Evolutionary conservation across 805 yeast species (phyloP), one percentile per base, ranked within the genome.

Genomic region (Clavispora vitiphila): DNA sequence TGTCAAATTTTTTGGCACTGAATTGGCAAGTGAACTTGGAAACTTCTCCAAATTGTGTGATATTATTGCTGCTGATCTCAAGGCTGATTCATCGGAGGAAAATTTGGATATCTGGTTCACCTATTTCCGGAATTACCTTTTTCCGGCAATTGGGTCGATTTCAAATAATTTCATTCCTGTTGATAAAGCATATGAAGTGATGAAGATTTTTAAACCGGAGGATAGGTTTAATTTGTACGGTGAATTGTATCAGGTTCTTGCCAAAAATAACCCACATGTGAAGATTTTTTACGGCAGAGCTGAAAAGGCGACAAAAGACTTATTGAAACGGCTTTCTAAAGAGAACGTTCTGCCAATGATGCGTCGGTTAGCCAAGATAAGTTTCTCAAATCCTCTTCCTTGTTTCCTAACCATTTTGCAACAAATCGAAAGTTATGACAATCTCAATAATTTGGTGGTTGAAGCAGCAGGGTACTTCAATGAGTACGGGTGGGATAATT

Each of bases 341-440:
- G 90, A 86, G 47, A 89, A 86, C 46, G 81, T 85, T 1, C 69
- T 74, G 20, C 76, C 78, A 18, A 82, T 86, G 76, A 83, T 83
- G 77, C 72, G 89, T 46, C 71, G 78, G 35, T 65, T 91, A 19
- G 83, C 95, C 0, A 80, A 81, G 49, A 70, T 87, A 10, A 76
- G 89, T 16, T 81, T 78, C 44, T 64, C 84, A 1, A 87, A 87
- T 57, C 97, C 98, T 2, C 57, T 89, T 15, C 83, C 95, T 2
- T 78, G 89, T 11, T 76, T 90, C 34, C 64, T 77, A 18, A 81
- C 86, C 0, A 73, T 86, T 35, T 70, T 90, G 9, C 78, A 79
- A 35, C 96, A 88, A 56, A 79, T 91, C 48, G 98, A 91, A 61
- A 87, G 93, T 65, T 91, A 91, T 57, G 96, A 85, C 56, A 91